phyloP scores from a whole-genome alignment of 2,329 filamentous ascomycete genomes.

The Diplocarpon rosae region DNA sequence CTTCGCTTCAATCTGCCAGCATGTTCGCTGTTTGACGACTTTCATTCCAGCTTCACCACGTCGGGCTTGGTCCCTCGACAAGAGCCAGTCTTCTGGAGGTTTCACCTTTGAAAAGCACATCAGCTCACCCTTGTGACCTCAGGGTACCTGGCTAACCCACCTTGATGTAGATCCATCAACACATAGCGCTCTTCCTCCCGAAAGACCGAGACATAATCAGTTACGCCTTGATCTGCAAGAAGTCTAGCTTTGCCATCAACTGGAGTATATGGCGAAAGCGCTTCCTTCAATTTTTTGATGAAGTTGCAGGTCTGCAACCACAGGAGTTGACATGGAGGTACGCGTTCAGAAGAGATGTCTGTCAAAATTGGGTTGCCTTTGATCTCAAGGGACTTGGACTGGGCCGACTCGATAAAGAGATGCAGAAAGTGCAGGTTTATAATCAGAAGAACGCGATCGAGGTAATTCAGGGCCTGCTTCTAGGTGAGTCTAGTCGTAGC shows the following conservation, averaged over 20 bases:
- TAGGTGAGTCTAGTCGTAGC: slow-evolving; percentile 28
- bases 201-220: slow-evolving; percentile 33
- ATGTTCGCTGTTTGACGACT: not conserved
- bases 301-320: slow-evolving; percentile 17
- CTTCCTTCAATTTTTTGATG: slow-evolving; percentile 35
- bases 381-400: slow-evolving; percentile 19
- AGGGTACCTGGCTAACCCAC: not conserved
- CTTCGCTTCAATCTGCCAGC: not conserved
- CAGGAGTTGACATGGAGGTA: slow-evolving; percentile 22
- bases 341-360: slow-evolving; percentile 29
- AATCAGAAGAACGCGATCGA: slow-evolving; percentile 28
- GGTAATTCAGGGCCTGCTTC: slow-evolving; percentile 32
- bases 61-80: not conserved
- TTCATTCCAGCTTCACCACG: not conserved
- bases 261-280: slow-evolving; percentile 36
- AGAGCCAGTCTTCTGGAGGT: not conserved
- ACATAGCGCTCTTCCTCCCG: slow-evolving; percentile 19
- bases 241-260: slow-evolving; percentile 30
- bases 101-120: no score
- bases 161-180: slow-evolving; percentile 22
- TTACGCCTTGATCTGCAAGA: slow-evolving; percentile 32
- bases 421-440: slow-evolving; percentile 4
- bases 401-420: not conserved
- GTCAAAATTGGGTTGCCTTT: slow-evolving; percentile 18
- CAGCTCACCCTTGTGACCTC: not conserved